These are phyloP conservation scores for Hymenoscyphus salicellus DNA, from an alignment of 2,329 filamentous ascomycete species.

Conservation along the genomic window DNA sequence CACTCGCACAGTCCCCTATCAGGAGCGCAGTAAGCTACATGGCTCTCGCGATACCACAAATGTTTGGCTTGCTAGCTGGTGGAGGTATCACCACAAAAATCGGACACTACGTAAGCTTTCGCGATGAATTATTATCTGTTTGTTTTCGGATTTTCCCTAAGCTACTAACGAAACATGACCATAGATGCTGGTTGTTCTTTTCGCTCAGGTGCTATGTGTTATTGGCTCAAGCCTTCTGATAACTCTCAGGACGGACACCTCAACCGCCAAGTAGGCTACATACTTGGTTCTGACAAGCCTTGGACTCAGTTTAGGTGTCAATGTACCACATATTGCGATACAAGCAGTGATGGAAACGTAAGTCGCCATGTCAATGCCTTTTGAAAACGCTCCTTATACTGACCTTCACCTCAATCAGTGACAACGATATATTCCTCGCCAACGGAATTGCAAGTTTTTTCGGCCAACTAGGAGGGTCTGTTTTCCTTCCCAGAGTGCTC, in stretches of 20 bases:
- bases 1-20: neutral
- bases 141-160: neutral
- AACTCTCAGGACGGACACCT: neutral
- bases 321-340: conserved; percentile 1
- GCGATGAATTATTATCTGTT: neutral
- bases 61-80: neutral
- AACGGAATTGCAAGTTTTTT: neutral
- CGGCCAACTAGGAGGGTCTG: neutral
- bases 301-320: neutral
- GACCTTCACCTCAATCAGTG: neutral
- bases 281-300: neutral
- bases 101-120: conserved; percentile 4
- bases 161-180: neutral
- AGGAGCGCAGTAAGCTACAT: neutral
- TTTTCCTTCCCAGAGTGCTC: neutral
- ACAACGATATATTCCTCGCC: neutral
- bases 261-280: neutral
- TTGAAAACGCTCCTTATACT: neutral
- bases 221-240: neutral
- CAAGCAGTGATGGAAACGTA: neutral
- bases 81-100: neutral
- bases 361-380: neutral
- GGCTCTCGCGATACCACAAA: neutral
- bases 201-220: neutral
- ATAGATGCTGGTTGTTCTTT: neutral